phyloP scores from a whole-genome alignment of 345 rosid species.

The Lepidium africanum region DNA sequence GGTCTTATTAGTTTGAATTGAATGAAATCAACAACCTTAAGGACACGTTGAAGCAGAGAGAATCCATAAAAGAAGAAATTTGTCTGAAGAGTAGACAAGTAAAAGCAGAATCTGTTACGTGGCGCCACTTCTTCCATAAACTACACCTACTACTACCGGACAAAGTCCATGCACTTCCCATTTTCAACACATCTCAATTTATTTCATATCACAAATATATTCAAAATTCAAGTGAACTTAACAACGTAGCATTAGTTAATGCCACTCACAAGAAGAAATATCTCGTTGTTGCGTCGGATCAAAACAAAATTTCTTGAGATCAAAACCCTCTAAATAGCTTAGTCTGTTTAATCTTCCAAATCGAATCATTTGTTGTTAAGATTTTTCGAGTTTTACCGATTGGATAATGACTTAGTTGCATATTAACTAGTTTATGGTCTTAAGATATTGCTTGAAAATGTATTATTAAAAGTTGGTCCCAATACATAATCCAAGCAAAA shows the following conservation, averaged over 20 bases:
- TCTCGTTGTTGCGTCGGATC: too few species aligned
- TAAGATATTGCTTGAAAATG: background rate
- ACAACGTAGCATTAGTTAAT: too few species aligned
- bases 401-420: too few species aligned
- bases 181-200: background rate
- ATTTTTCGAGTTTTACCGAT: too few species aligned
- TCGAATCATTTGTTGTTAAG: too few species aligned
- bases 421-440: background rate
- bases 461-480: background rate
- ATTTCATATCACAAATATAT: background rate
- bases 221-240: background rate
- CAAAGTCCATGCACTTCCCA: constrained; percentile 6
- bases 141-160: constrained; percentile 18
- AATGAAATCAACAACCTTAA: too few species aligned
- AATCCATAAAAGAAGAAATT: background rate
- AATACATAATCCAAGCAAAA: background rate
- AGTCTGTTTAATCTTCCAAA: too few species aligned
- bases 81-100: constrained; percentile 13
- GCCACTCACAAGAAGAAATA: too few species aligned
- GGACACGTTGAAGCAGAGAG: constrained; percentile 16
- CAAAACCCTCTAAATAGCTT: too few species aligned
- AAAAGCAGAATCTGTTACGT: constrained; percentile 1
- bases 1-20: background rate
- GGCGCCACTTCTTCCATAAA: constrained; percentile 8
- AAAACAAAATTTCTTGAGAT: too few species aligned